These are phyloP conservation scores for Stentor roeselii DNA, from an alignment of 73 alveolate species.

Conservation along the genomic window DNA sequence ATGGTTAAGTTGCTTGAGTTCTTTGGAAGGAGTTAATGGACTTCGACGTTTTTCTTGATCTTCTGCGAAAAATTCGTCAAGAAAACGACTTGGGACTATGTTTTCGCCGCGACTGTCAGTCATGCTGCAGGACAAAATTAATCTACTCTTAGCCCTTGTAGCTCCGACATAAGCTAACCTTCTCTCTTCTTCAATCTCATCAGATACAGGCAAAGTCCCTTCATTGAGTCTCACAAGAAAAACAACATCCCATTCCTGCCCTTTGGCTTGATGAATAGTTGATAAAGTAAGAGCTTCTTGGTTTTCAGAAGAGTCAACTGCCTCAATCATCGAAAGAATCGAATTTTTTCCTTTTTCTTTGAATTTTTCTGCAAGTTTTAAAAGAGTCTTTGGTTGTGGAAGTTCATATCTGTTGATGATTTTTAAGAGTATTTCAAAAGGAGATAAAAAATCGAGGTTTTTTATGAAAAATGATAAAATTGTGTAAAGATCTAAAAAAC, in stretches of 20 bases:
- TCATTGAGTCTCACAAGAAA: slow-evolving; percentile 12
- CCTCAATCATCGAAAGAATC: neutral
- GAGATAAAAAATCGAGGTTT: neutral
- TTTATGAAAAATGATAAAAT: neutral
- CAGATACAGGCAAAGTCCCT: slow-evolving; percentile 11
- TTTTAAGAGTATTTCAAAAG: neutral
- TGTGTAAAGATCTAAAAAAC: neutral
- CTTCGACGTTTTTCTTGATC: no score
- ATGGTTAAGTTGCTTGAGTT: no score
- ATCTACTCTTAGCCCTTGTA: slow-evolving; percentile 57
- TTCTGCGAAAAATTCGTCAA: slow-evolving; percentile 4
- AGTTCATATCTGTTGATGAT: neutral
- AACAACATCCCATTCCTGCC: slow-evolving; percentile 12
- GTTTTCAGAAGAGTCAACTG: neutral
- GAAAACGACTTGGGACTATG: neutral
- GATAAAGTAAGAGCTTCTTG: neutral
- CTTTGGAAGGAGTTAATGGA: no score
- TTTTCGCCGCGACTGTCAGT: neutral
- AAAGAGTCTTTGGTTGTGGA: neutral
- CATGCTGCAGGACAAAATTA: slow-evolving; percentile 7
- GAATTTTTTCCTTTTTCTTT: neutral
- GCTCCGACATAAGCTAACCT: slow-evolving; percentile 74
- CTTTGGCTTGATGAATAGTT: slow-evolving; percentile 22
- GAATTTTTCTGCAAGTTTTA: neutral
- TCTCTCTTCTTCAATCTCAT: slow-evolving; percentile 69